Base-by-base conservation (phyloP, 306 rosid genomes). In the Sesbania bispinosa region DNA sequence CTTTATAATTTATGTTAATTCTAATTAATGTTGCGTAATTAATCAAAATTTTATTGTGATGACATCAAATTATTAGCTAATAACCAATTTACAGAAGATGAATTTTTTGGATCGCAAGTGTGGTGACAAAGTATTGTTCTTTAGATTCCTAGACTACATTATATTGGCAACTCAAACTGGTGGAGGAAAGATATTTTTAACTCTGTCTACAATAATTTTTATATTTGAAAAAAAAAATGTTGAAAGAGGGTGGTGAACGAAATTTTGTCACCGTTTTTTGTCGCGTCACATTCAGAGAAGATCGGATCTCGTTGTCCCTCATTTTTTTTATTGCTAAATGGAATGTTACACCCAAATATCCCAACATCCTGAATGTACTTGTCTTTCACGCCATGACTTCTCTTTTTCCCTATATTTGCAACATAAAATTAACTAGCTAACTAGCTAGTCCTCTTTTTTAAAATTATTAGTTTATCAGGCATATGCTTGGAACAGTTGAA, bases 201-300 rank as follows among this genome's bases (percentile, higher is more conserved):
- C 4, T 41, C 13, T 13, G 0, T 6, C 47, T n/a, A 5, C 8
- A 1, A 14, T n/a, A 43, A 35, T 35, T 1, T 35, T 35, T n/a
- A 57, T 58, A 15, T 9, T 59, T 58, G 6, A 11, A 30, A 1
- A 14, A 29, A 9, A 67, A 48, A 48, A 18, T 48, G 33, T 13
- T 21, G 20, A 24, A 69, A 52, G 26, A 53, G 15, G 7, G 10
- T 10, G 24, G 61, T n/a, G 27, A 57, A 27, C 42, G 18, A 50
- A n/a, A n/a, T n/a, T 15, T 36, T 24, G 27, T 19, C 41, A 24
- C 13, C 11, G 19, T 38, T 9, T 45, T 45, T 13, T 69, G 4
- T n/a, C 8, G 26, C 10, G 43, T 69, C 81, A 70, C 26, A 70
- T 29, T 76, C 75, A 64, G 5, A 71, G 75, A 76, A 81, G 85